phyloP scores from a whole-genome alignment of 441 rosid species.

The Breynia disticha region DNA sequence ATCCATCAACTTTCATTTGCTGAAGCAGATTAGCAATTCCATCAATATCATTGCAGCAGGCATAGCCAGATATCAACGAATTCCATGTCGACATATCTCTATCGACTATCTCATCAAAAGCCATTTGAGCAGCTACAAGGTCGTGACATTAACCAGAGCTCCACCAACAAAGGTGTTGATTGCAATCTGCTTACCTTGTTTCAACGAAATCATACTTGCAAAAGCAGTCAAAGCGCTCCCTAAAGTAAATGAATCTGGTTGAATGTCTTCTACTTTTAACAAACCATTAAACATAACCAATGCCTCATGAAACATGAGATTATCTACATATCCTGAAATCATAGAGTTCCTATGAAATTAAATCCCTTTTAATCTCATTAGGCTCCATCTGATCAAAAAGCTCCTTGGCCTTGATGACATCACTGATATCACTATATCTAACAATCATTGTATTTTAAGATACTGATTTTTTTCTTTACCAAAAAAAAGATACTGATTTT shows the following conservation, averaged over 20 bases:
- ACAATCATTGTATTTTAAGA: conserved; percentile 55
- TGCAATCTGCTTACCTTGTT: conserved; percentile 40
- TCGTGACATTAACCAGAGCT: conserved; percentile 42
- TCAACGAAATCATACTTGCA: conserved; percentile 31
- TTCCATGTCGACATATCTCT: conserved; percentile 49
- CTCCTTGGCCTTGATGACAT: conserved; percentile 33
- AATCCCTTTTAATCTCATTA: conserved; percentile 28
- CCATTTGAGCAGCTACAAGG: conserved; percentile 33
- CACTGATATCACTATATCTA: conserved; percentile 43
- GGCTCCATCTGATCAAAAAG: conserved; percentile 36
- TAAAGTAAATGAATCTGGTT: conserved; percentile 45
- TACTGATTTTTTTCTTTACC: conserved; percentile 37
- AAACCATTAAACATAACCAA: conserved; percentile 28
- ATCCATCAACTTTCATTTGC: conserved; percentile 42
- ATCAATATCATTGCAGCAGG: conserved; percentile 28
- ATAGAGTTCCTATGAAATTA: conserved; percentile 57
- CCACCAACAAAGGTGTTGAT: conserved; percentile 55
- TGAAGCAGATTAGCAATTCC: conserved; percentile 24
- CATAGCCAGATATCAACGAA: conserved; percentile 46
- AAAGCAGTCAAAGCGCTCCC: conserved; percentile 51
- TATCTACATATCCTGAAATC: conserved; percentile 50
- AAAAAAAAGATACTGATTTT: conserved; percentile 39
- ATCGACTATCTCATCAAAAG: conserved; percentile 37
- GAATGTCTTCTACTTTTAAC: conserved; percentile 24
- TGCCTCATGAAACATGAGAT: conserved; percentile 31